Conservation (phyloP, 306 rosid species). For the Astragalus glycyphyllos region DNA sequence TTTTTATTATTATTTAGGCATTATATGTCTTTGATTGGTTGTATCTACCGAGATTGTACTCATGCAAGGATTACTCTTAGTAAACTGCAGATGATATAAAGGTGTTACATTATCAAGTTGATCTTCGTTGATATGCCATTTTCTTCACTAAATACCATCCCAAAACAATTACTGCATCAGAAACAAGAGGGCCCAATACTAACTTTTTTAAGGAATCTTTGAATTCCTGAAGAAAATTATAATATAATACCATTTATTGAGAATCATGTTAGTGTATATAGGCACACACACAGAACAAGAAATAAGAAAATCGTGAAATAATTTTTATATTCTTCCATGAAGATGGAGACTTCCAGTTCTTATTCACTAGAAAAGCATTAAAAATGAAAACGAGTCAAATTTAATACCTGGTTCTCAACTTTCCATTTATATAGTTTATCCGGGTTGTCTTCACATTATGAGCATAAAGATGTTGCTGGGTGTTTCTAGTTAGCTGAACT, state of each 20-base stretch:
- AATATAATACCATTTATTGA: too few species aligned
- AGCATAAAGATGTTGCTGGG: background rate
- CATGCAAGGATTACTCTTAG: too few species aligned
- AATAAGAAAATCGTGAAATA: background rate
- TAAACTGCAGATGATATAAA: too few species aligned
- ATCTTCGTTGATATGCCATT: too few species aligned
- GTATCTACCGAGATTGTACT: too few species aligned
- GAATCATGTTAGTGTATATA: background rate
- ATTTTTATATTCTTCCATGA: background rate
- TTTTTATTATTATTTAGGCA: too few species aligned
- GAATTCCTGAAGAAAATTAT: too few species aligned
- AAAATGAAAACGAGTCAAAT: conserved; percentile 18
- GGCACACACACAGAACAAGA: background rate
- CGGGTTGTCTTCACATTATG: background rate
- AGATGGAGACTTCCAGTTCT: background rate
- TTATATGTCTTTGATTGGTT: too few species aligned
- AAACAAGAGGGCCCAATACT: background rate
- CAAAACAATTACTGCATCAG: background rate
- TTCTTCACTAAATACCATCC: too few species aligned
- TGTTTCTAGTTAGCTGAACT: background rate
- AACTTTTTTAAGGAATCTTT: too few species aligned
- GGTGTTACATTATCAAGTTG: too few species aligned
- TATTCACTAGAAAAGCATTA: conserved; percentile 5
- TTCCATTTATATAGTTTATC: background rate
- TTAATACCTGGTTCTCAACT: conserved; percentile 1